These are phyloP conservation scores for Oryza nivara DNA, from an alignment of 176 grass and related monocot genomes.

Conservation along the genomic window DNA sequence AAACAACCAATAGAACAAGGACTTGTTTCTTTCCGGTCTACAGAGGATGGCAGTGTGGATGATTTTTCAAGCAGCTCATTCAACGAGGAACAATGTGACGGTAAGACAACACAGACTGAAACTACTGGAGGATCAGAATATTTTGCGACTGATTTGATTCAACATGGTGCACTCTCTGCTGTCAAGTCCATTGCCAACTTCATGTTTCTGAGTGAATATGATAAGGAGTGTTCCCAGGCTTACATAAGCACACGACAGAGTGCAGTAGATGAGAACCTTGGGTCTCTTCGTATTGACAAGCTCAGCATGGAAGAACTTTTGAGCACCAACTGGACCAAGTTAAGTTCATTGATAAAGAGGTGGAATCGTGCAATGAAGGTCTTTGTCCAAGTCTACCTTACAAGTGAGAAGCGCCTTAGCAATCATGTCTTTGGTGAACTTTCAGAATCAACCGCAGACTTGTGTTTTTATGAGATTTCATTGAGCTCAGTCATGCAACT, in stretches of 20 bases:
- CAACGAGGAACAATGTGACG: slow-evolving; percentile 70
- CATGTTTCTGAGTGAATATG: slow-evolving; percentile 78
- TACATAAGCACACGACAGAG: slow-evolving; percentile 69
- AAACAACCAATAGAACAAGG: slow-evolving; percentile 65
- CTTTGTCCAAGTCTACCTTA: slow-evolving; percentile 76
- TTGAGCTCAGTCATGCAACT: slow-evolving; percentile 70
- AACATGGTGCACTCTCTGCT: slow-evolving; percentile 72
- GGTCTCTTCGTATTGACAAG: slow-evolving; percentile 61
- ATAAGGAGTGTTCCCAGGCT: slow-evolving; percentile 74
- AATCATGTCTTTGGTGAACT: slow-evolving; percentile 74
- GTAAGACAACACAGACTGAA: slow-evolving; percentile 46
- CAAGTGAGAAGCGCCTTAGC: slow-evolving; percentile 75
- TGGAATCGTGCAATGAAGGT: slow-evolving; percentile 71
- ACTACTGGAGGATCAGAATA: slow-evolving; percentile 47
- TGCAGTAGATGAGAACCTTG: slow-evolving; percentile 72
- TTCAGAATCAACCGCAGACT: slow-evolving; percentile 56
- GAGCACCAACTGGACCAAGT: slow-evolving; percentile 59
- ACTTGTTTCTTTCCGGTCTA: slow-evolving; percentile 64
- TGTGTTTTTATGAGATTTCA: slow-evolving; percentile 88
- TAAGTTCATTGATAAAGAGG: slow-evolving; percentile 66
- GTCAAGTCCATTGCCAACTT: slow-evolving; percentile 75
- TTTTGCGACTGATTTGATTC: slow-evolving; percentile 68
- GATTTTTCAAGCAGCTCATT: slow-evolving; percentile 84
- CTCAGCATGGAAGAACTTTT: slow-evolving; percentile 73
- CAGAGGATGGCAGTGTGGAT: slow-evolving; percentile 62